A percentile compares a stretch with the other conserved stretches of the same genome.
Evolutionary conservation across 2,329 filamentous ascomycete species (phyloP).

Genomic region (Pestalotiopsis sp.): DNA sequence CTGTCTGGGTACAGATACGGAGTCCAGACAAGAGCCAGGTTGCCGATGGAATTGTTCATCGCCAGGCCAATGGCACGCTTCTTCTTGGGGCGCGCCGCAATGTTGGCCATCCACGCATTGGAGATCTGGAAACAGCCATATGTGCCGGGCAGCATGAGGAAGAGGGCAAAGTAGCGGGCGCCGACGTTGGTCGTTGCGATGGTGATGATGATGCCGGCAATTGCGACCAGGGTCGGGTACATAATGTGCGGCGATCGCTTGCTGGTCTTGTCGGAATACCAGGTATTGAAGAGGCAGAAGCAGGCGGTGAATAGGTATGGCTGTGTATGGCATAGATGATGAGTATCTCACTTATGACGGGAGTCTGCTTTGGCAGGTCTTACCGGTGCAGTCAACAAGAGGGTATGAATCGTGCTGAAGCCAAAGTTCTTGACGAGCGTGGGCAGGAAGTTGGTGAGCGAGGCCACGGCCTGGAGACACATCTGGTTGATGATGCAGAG

Average conservation of each 20-base stretch:
- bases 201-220: conserved; percentile 28
- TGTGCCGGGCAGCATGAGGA: conserved; percentile 23
- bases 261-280: conserved; percentile 31
- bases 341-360: background rate
- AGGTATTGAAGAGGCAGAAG: conserved; percentile 31
- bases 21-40: conserved; percentile 29
- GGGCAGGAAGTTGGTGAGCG: conserved; percentile 35
- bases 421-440: conserved; percentile 33
- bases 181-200: conserved; percentile 24
- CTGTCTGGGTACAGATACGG: conserved; percentile 27
- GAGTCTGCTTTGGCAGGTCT: background rate
- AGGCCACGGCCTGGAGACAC: conserved; percentile 32
- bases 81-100: conserved; percentile 26
- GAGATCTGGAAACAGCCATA: conserved; percentile 29
- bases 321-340: background rate
- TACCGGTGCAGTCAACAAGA: conserved; percentile 31
- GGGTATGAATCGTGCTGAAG: conserved; percentile 28
- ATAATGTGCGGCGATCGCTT: conserved; percentile 27
- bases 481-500: conserved; percentile 30
- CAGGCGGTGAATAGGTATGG: conserved; percentile 32
- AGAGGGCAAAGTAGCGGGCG: conserved; percentile 27
- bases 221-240: conserved; percentile 20
- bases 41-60: conserved; percentile 29
- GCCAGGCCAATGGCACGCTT: conserved; percentile 28
- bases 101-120: conserved; percentile 32